Evolutionary conservation across 2,329 filamentous ascomycete genomes (phyloP).

Genomic region (Aureobasidium sp.): DNA sequence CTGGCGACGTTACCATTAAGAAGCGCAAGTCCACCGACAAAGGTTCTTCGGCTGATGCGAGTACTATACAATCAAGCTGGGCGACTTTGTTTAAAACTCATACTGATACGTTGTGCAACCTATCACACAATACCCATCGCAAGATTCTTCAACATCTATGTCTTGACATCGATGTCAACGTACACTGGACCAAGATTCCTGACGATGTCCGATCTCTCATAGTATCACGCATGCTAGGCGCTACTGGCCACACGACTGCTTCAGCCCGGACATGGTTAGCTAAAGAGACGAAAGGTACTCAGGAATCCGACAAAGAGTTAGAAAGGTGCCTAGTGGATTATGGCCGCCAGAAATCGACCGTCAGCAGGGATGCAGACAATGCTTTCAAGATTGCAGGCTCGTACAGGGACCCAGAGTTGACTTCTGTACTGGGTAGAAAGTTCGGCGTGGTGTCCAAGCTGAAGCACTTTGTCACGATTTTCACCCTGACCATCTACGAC

Average conservation of each 20-base stretch:
- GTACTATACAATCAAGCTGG: background rate
- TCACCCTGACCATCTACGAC: background rate
- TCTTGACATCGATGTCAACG: constrained; percentile 16
- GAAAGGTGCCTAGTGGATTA: background rate
- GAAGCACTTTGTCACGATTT: background rate
- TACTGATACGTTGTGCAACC: constrained; percentile 1
- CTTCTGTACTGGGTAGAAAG: background rate
- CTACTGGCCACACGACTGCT: background rate
- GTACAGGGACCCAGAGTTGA: constrained; percentile 1
- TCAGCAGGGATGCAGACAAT: background rate
- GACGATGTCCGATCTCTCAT: constrained; percentile 17
- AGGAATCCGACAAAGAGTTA: constrained; percentile 1
- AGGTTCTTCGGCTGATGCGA: background rate
- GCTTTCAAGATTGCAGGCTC: constrained; percentile 2
- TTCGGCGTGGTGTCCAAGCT: background rate
- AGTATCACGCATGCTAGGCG: constrained; percentile 15
- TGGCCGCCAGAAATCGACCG: background rate
- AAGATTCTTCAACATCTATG: constrained; percentile 16
- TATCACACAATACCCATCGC: constrained; percentile 11
- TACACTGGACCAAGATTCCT: constrained; percentile 14
- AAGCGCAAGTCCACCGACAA: background rate
- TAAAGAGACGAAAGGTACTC: constrained; percentile 1
- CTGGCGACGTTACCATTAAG: too few species aligned
- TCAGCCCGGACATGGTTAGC: constrained; percentile 14
- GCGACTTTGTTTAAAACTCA: background rate